Evolutionary conservation across 1,139 yeast genomes (phyloP), one percentile per base, ranked within the genome.

Genomic region (Pichia sorboxylosa): DNA sequence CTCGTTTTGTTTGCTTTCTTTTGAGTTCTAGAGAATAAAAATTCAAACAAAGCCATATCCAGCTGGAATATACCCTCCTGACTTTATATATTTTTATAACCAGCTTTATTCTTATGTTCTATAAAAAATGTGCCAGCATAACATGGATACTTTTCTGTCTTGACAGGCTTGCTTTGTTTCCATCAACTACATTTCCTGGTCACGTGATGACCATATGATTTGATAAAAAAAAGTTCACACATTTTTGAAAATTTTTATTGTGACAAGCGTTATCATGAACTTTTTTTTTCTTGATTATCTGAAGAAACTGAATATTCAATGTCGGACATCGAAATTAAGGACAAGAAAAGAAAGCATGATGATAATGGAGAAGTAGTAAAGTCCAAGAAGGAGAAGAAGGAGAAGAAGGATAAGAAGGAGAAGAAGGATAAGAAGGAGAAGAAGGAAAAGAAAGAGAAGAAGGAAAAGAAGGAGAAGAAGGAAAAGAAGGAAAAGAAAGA

Each of bases 271-370:
- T 9, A 9, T 8, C 11, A 11, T 20, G 22, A 20, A 19, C 6
- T 26, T 26, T 14, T 26, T 26, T 26, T 15, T 15, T 21, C 10
- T 21, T 3, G 17, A 3, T 15, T 17, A 9, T 13, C n/a, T 17
- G 13, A 10, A 24, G 11, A 13, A 24, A 7, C 11, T 15, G 11
- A 24, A 9, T 24, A 24, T 24, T 29, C 6, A 23, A 40, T 40
- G 44, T 21, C 41, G 7, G 35, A 35, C n/a, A 24, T 14, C 13
- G 44, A 41, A 28, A 13, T 36, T 4, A 34, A 37, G 16, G 66
- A 63, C 30, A 64, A 59, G 42, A 68, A 66, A 56, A 64, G 71
- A 58, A 66, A 63, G 54, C 57, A 52, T 14, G 57, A 49, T 13
- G 48, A 48, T 20, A 53, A 50, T 34, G 28, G 13, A 8, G 22